These are phyloP conservation scores for Bertia moriformis DNA, from an alignment of 2,329 filamentous ascomycete species.

Conservation along the genomic window DNA sequence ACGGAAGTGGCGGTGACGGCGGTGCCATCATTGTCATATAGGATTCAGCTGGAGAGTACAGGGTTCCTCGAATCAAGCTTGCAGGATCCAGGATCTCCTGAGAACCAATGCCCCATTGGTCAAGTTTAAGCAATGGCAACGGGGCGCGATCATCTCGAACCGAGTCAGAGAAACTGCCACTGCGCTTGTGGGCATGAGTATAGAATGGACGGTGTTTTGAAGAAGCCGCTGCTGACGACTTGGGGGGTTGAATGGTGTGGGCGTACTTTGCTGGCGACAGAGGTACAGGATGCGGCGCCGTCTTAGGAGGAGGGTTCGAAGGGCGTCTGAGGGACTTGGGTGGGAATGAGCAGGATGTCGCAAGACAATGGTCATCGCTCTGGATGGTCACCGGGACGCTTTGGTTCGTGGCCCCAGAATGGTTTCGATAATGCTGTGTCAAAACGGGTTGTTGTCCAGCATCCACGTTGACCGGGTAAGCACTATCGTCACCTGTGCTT, in stretches of 20 bases:
- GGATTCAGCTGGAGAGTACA: neutral
- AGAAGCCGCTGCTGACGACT: neutral
- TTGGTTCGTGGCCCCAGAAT: neutral
- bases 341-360: neutral
- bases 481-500: too few relatives aligned
- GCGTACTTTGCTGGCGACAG: neutral
- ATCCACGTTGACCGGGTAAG: too few relatives aligned
- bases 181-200: neutral
- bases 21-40: slow-evolving; percentile 1
- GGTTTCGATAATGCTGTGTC: neutral
- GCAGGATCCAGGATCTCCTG: neutral
- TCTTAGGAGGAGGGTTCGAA: neutral
- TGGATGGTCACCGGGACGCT: neutral
- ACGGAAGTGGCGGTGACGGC: neutral
- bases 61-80: neutral
- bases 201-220: neutral
- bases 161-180: slow-evolving; percentile 1
- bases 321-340: neutral
- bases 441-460: neutral
- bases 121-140: neutral
- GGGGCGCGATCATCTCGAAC: neutral
- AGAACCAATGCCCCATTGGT: neutral
- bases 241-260: neutral
- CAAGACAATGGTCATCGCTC: neutral
- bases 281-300: neutral